Conservation (phyloP, 805 yeast species). For the Starmerella floricola region DNA sequence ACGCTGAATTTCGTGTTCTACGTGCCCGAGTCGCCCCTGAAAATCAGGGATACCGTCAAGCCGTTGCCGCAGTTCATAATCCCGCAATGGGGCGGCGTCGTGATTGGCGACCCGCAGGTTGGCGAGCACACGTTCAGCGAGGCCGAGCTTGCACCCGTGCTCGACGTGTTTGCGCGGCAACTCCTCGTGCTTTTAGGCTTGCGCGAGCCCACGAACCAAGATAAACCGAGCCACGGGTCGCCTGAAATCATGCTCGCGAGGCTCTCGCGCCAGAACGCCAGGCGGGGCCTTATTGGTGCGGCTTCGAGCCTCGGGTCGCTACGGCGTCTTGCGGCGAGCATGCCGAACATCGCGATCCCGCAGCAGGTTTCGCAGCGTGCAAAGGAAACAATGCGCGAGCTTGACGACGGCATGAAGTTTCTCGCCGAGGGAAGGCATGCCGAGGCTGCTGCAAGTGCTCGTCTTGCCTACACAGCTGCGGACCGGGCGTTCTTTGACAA, state of each 20-base stretch:
- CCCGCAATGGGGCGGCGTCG: slow-evolving; percentile 86
- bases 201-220: slow-evolving; percentile 48
- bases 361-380: slow-evolving; percentile 52
- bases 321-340: slow-evolving; percentile 50
- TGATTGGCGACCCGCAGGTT: slow-evolving; percentile 35
- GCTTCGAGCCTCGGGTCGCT: slow-evolving; percentile 63
- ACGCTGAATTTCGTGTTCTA: slow-evolving; percentile 60
- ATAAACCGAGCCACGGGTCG: slow-evolving; percentile 32
- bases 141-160: slow-evolving; percentile 41
- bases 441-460: slow-evolving; percentile 32
- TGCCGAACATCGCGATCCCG: slow-evolving; percentile 78
- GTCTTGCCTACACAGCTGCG: slow-evolving; percentile 49
- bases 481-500: slow-evolving; percentile 79
- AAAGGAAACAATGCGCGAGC: slow-evolving; percentile 35
- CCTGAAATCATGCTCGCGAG: slow-evolving; percentile 38
- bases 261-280: slow-evolving; percentile 46
- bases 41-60: slow-evolving; percentile 39
- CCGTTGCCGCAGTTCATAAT: slow-evolving; percentile 39
- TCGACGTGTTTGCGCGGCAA: slow-evolving; percentile 65
- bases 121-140: slow-evolving; percentile 22
- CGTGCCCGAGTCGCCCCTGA: slow-evolving; percentile 47
- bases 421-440: slow-evolving; percentile 30
- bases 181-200: slow-evolving; percentile 62
- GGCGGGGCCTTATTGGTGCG: slow-evolving; percentile 49
- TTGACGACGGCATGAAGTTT: slow-evolving; percentile 32